phyloP scores from a whole-genome alignment of 805 yeast species.

The Metschnikowia noctiluminum region DNA sequence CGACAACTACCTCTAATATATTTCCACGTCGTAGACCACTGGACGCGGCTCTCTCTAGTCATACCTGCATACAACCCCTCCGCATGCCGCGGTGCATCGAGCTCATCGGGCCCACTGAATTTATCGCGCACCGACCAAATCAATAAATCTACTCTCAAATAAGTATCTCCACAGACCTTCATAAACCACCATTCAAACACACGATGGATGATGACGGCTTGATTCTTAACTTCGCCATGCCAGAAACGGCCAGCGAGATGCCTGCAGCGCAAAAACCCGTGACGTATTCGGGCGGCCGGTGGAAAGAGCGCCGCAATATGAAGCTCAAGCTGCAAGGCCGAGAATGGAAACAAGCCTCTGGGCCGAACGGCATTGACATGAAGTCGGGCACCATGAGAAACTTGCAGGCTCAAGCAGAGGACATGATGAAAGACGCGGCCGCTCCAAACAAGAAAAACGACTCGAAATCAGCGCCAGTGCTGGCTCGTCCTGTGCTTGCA shows the following conservation, averaged over 20 bases:
- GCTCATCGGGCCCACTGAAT: neutral
- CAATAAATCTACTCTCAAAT: too few relatives aligned
- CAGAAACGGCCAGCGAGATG: conserved; percentile 25
- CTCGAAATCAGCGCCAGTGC: neutral
- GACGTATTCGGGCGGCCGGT: conserved; percentile 45
- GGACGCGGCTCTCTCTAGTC: too few relatives aligned
- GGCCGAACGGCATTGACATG: conserved; percentile 31
- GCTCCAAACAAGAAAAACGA: conserved; percentile 10
- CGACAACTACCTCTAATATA: too few relatives aligned
- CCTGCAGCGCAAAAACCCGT: conserved; percentile 15
- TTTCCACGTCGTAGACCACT: neutral
- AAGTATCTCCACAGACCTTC: neutral
- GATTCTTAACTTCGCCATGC: conserved; percentile 66
- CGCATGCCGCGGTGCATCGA: neutral
- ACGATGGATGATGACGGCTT: conserved; percentile 61
- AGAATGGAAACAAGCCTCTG: conserved; percentile 27
- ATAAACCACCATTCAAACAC: neutral
- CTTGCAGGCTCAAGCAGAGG: conserved; percentile 10
- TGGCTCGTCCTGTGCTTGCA: neutral
- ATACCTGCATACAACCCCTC: neutral
- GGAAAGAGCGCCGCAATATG: conserved; percentile 75
- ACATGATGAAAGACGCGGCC: conserved; percentile 6
- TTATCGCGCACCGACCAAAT: neutral
- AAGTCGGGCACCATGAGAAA: neutral
- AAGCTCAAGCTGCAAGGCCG: conserved; percentile 51